phyloP scores from a whole-genome alignment of 768 basidiomycete genomes.

The Tulasnella sp. region DNA sequence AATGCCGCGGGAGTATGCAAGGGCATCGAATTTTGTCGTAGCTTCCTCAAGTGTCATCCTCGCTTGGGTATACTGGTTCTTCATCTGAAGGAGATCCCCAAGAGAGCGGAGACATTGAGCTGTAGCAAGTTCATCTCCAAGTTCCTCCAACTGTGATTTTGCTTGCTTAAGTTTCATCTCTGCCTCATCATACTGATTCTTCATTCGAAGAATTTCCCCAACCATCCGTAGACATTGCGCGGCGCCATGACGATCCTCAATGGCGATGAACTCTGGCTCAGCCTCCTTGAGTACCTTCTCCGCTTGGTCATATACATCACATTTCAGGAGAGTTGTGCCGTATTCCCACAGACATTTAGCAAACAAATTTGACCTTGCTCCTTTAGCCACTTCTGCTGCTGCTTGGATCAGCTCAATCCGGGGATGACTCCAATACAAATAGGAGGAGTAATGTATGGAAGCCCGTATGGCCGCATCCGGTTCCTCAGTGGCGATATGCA shows the following conservation, averaged over 20 bases:
- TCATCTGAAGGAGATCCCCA: neutral
- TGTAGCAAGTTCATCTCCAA: neutral
- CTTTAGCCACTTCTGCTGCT: neutral
- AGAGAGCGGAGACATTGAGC: neutral
- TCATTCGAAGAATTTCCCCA: neutral
- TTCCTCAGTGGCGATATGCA: neutral
- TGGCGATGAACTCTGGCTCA: neutral
- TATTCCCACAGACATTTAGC: neutral
- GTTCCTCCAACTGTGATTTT: no score
- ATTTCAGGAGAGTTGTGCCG: neutral
- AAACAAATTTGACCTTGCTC: neutral
- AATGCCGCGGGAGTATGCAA: neutral
- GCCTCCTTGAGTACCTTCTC: neutral
- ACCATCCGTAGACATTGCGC: neutral
- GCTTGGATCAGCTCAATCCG: neutral
- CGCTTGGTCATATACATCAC: neutral
- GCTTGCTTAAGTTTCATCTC: neutral
- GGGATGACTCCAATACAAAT: neutral
- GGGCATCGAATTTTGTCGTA: neutral
- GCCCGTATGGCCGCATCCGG: neutral
- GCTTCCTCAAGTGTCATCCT: neutral
- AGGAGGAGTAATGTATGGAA: neutral
- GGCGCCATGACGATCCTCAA: neutral
- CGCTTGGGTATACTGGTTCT: neutral
- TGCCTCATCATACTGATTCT: neutral